These are phyloP conservation scores for Metschnikowia chrysomelidarum DNA, from an alignment of 805 yeast genomes.

Conservation along the genomic window DNA sequence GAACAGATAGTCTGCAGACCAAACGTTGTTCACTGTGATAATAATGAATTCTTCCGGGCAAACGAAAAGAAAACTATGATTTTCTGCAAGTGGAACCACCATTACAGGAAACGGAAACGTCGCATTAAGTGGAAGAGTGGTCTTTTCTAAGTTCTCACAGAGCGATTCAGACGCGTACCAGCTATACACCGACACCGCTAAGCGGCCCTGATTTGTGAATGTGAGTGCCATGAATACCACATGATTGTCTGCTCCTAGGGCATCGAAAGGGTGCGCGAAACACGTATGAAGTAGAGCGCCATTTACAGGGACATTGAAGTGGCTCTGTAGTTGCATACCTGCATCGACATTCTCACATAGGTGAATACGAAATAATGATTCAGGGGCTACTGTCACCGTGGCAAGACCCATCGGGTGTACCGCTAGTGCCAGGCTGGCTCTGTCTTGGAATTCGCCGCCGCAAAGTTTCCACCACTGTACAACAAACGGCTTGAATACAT, in stretches of 20 bases:
- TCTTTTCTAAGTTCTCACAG: slow-evolving; percentile 29
- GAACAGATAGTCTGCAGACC: slow-evolving; percentile 47
- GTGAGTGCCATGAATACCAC: slow-evolving; percentile 34
- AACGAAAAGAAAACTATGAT: slow-evolving; percentile 39
- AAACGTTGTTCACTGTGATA: slow-evolving; percentile 42
- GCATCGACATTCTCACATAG: slow-evolving; percentile 33
- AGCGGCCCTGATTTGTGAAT: slow-evolving; percentile 36
- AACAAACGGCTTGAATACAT: slow-evolving; percentile 40
- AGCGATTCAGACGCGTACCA: slow-evolving; percentile 40
- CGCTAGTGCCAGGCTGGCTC: slow-evolving; percentile 28
- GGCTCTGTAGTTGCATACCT: slow-evolving; percentile 38
- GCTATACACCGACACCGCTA: slow-evolving; percentile 36
- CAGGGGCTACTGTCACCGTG: slow-evolving; percentile 37
- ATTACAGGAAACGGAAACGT: slow-evolving; percentile 43
- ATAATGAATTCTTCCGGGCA: slow-evolving; percentile 31
- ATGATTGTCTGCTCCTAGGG: slow-evolving; percentile 25
- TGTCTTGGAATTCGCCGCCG: slow-evolving; percentile 14
- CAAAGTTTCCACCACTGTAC: slow-evolving; percentile 50
- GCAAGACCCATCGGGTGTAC: slow-evolving; percentile 41
- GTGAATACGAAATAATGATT: slow-evolving; percentile 37
- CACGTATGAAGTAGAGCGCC: slow-evolving; percentile 44
- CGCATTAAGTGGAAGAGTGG: slow-evolving; percentile 40
- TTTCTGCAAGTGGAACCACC: slow-evolving; percentile 37
- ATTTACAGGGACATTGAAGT: slow-evolving; percentile 39
- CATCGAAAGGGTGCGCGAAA: slow-evolving; percentile 37